phyloP scores from a whole-genome alignment of 2,329 filamentous ascomycete species.

The Epichloe glyceriae region DNA sequence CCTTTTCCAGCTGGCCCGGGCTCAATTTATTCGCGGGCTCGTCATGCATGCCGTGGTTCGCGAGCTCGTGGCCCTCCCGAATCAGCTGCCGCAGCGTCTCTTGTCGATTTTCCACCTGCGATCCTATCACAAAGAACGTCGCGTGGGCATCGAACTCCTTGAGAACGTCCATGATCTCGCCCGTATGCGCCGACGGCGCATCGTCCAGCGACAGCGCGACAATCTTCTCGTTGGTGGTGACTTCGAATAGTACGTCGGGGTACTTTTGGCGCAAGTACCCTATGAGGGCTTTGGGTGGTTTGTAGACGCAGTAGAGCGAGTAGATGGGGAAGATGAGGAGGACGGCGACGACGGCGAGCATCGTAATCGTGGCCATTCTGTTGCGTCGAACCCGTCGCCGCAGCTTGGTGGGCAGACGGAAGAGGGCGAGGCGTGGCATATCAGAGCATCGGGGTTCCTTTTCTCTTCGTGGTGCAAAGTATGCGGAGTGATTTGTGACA shows the following conservation, averaged over 20 bases:
- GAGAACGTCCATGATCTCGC: constrained; percentile 57
- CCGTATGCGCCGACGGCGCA: constrained; percentile 61
- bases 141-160: constrained; percentile 53
- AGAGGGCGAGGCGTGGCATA: constrained; percentile 32
- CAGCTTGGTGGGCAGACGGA: constrained; percentile 42
- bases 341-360: constrained; percentile 24
- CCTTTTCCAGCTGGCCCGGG: constrained; percentile 41
- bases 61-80: constrained; percentile 56
- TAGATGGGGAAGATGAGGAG: constrained; percentile 26
- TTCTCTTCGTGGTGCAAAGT: background rate
- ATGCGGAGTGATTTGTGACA: too few species aligned
- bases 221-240: constrained; percentile 44
- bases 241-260: constrained; percentile 69
- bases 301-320: constrained; percentile 61
- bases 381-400: constrained; percentile 44
- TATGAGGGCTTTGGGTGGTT: constrained; percentile 62
- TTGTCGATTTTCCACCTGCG: constrained; percentile 50
- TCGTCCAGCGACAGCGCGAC: constrained; percentile 83
- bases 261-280: constrained; percentile 56
- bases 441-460: constrained; percentile 3
- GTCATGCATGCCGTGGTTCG: constrained; percentile 83
- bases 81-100: constrained; percentile 43
- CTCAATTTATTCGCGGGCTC: constrained; percentile 55
- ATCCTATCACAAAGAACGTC: constrained; percentile 82
- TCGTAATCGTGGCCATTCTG: constrained; percentile 41